Evolutionary conservation across 805 yeast genomes (phyloP), one percentile per base, ranked within the genome.

Genomic region (Zygoascus ofunaensis): DNA sequence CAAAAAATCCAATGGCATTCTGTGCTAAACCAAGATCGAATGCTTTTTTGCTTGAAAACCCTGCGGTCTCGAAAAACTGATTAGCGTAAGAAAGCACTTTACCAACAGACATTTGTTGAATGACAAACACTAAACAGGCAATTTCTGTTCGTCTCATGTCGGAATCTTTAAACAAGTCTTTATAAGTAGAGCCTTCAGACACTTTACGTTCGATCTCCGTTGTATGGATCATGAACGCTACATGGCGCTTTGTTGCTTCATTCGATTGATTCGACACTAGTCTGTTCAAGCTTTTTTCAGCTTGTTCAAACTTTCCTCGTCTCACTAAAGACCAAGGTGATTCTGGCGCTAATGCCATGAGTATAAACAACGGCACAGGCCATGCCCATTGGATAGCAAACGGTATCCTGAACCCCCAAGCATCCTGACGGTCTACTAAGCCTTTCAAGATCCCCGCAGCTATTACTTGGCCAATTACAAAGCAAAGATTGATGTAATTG

Each of bases 351-450:
- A 77, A 71, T 26, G 18, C 35, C 2, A 49, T 42, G 3, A 18
- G 45, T 2, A 72, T 55, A 21, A 67, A 51, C 18, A 77, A 55
- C 26, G 77, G 77, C 12, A 68, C 54, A 4, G 78, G 74, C 79
- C 79, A 77, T 3, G 66, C 59, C 81, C 81, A 77, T 59, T 77
- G 82, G 10, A 76, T 47, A 3, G 76, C 80, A 55, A 72, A 74
- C 8, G 82, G 80, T 37, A 74, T 63, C 43, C 69, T 63, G 56
- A 72, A 77, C 5, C 76, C 69, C 62, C 66, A 51, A 17, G 64
- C 55, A 28, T 58, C 46, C 47, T 49, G 20, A 17, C 23, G 51
- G 40, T 46, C 22, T 41, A 43, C 53, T 36, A 61, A 58, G 40
- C 64, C 74, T 49, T 63, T 66, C 51, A 68, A 60, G 15, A 78